Evolutionary conservation across 2,329 filamentous ascomycete species (phyloP), one percentile per base, ranked within the genome.

Genomic region (Blumeria hordei): DNA sequence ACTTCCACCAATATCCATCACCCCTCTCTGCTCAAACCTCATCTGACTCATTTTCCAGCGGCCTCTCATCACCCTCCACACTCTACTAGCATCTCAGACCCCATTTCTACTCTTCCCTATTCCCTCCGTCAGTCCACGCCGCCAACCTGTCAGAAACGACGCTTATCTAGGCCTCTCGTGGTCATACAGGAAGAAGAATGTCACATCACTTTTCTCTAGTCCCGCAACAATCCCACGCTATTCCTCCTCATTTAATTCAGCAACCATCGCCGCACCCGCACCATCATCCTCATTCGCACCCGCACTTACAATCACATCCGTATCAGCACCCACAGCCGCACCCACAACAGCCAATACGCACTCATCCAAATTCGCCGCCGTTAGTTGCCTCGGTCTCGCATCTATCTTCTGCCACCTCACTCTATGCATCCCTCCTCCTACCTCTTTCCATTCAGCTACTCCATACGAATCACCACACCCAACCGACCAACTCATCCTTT

Each of bases 381-480:
- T 71, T 72, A 59, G 64, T 79, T 60, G 21, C 21, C 21, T 72
- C 77, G 64, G 87, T 94, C 64, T 81, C 80, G 58, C 81, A 88
- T 67, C 77, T 94, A 55, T 78, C 86, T 55, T 78, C 81, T 37
- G 84, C 87, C 3, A 79, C 83, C 53, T 92, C 86, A 7, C 94
- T 93, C 71, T 94, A 87, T 68, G 77, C 88, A 21, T 77, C 83
- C 58, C 74, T 87, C 59, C 74, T 86, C 7, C 85, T 90, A 61
- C 83, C 85, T 3, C 74, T 94, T 21, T 84, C 84, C 4, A 54
- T 54, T 47, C 14, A 47, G 10, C 32, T 47, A n/a, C 28, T 54
- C 11, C 53, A 54, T n/a, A 21, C 21, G n/a, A 32, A 32, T 47
- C 9, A 52, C 33, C 49, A 50, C 12, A 80, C 93, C 58, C 75